Evolutionary conservation across 768 basidiomycete genomes (phyloP), one percentile per base, ranked within the genome.

Genomic region (Ramaria sp.): DNA sequence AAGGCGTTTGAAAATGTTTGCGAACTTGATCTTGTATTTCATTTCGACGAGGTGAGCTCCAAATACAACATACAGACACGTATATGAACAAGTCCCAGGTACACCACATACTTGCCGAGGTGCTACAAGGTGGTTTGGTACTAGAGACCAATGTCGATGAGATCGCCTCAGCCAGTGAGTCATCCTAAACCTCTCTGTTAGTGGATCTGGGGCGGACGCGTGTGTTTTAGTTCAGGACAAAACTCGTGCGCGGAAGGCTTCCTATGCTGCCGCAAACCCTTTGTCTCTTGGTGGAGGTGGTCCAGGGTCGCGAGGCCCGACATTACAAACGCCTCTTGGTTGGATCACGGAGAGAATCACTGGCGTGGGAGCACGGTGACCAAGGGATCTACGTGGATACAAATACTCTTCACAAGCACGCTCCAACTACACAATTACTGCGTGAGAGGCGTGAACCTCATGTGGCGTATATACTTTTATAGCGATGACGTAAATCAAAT

Each of bases 1-100:
- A 76, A 92, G 36, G 83, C 91, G 15, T 99, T 98, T 65, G 92
- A 96, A 73, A 98, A 97, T 63, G 96, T 99, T 0, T 98, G 96
- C 69, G 96, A 99, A 67, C 74, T 99, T 43, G 96, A 99, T 67
- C 77, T 99, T 12, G 94, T 99, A 49, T 99, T 98, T 67, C 94
- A 97, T 67, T 99, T 97, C 63, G 96, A 98, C 66, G 93, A 98
- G 76, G 94, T 90, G 60, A 30, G 76, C 60, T 30, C 48, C 9
- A 12, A 16, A 32, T 39, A 27, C 16, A 13, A 5, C 32, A 52
- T 27, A 16, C 30, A 45, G 13, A 22, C 43, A 41, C 22, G 22
- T 28, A 24, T 16, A 10, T 48, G 45, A 25, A 8, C 9, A 43
- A 27, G 48, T 32, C 9, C n/a, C 54, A 95, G 92, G 94, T 88